These are phyloP conservation scores for Fusarium siculi DNA, from an alignment of 2,329 filamentous ascomycete species.

Conservation along the genomic window DNA sequence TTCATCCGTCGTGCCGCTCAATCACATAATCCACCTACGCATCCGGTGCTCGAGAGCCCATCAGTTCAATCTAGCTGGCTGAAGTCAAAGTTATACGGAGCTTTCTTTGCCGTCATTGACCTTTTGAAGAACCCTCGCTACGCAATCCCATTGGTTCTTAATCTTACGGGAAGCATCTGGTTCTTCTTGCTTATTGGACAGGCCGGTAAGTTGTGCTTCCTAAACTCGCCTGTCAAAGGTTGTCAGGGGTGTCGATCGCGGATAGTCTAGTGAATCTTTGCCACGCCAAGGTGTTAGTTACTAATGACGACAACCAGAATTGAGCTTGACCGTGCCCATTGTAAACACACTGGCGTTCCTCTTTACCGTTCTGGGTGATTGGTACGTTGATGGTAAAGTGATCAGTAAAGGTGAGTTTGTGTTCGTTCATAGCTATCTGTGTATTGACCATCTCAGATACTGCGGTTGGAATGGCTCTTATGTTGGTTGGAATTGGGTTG, in stretches of 20 bases:
- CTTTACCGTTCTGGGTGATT: slow-evolving; percentile 95
- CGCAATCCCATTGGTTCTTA: slow-evolving; percentile 84
- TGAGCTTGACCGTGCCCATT: slow-evolving; percentile 93
- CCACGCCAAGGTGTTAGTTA: slow-evolving; percentile 11
- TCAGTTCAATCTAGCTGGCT: slow-evolving; percentile 68
- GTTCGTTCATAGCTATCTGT: neutral
- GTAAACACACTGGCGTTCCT: slow-evolving; percentile 94
- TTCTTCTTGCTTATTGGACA: slow-evolving; percentile 95
- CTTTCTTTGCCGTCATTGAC: slow-evolving; percentile 81
- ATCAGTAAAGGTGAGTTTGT: slow-evolving; percentile 77
- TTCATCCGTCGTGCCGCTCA: slow-evolving; percentile 91
- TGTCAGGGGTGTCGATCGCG: slow-evolving; percentile 22
- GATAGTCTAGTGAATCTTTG: slow-evolving; percentile 24
- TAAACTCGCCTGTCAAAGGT: slow-evolving; percentile 10
- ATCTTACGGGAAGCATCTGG: slow-evolving; percentile 94
- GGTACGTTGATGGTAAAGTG: slow-evolving; percentile 92
- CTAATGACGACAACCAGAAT: slow-evolving; percentile 63
- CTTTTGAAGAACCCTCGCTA: slow-evolving; percentile 84
- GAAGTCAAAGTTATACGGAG: slow-evolving; percentile 69
- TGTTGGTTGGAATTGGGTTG: slow-evolving; percentile 81
- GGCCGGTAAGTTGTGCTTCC: slow-evolving; percentile 71
- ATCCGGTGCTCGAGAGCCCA: slow-evolving; percentile 63
- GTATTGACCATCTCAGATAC: slow-evolving; percentile 67
- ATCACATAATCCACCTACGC: slow-evolving; percentile 73
- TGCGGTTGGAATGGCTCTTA: slow-evolving; percentile 82